Conservation (phyloP, 2,329 filamentous ascomycete genomes). For the Colletotrichum coccodes region DNA sequence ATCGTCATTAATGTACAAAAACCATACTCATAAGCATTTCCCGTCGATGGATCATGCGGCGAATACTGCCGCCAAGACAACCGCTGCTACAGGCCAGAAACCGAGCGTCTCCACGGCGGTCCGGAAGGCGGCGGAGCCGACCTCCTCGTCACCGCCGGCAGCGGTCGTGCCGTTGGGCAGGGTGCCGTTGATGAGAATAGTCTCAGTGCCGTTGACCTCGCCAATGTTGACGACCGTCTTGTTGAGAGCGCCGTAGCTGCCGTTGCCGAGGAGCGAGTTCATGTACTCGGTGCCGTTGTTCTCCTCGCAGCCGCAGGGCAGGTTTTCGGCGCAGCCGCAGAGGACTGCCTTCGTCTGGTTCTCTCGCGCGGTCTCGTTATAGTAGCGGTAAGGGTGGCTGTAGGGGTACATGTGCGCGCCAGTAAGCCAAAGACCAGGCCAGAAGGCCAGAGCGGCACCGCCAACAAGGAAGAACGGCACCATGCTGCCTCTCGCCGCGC, state of each 20-base stretch:
- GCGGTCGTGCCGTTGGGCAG: constrained; percentile 74
- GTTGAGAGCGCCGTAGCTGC: constrained; percentile 61
- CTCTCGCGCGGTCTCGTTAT: constrained; percentile 54
- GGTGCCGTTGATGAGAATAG: constrained; percentile 80
- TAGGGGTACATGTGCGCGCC: constrained; percentile 64
- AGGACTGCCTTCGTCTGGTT: constrained; percentile 70
- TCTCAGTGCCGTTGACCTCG: constrained; percentile 59
- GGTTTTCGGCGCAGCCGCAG: constrained; percentile 68
- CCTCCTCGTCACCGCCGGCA: constrained; percentile 43
- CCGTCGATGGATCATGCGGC: constrained; percentile 43
- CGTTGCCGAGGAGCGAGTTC: constrained; percentile 72
- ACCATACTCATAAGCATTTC: neutral
- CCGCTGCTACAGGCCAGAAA: constrained; percentile 60
- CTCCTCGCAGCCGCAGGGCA: constrained; percentile 62
- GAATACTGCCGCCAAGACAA: constrained; percentile 56
- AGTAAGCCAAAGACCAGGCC: constrained; percentile 72
- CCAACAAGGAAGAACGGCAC: constrained; percentile 62
- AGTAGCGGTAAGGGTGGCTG: constrained; percentile 63
- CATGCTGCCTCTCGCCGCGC: constrained; percentile 45
- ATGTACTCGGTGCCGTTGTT: constrained; percentile 60
- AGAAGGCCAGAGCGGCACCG: constrained; percentile 62
- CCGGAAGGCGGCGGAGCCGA: constrained; percentile 46
- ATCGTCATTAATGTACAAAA: constrained; percentile 12
- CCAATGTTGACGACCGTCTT: constrained; percentile 70
- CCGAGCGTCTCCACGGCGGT: constrained; percentile 51